Evolutionary conservation across 345 rosid genomes (phyloP), one percentile per base, ranked within the genome.

Genomic region (Boechera divaricarpa): DNA sequence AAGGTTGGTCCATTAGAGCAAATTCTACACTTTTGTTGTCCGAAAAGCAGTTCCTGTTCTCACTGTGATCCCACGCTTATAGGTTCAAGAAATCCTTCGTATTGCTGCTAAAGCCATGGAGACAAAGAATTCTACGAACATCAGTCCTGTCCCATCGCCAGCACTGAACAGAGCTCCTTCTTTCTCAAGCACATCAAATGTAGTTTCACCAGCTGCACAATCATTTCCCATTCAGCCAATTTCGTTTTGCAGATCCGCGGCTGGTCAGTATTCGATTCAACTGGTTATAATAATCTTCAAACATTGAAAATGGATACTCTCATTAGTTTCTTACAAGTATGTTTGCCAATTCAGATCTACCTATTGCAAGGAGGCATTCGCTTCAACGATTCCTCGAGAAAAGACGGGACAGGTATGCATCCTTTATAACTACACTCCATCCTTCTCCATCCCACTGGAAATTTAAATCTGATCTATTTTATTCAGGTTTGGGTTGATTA

Each of bases 361-460:
- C 98, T 56, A 83, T 90, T 42, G 87, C 97, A 39, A 88, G 98
- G 86, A 91, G 92, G 58, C 90, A 90, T 52, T 94, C 98, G 24
- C 93, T 94, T 75, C 98, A 90, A 81, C 83, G 88, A 24, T 94
- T 94, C 82, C 86, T 94, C 48, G 96, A 94, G 85, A 94, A 94
- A 80, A 87, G 97, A 26, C 81, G 90, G 6, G 97, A 91, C 90
- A 94, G 97, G 97, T 94, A 87, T 75, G 29, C 26, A 15, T 12
- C 63, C 60, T 24, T 16, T 33, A 29, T 10, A 16, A 51, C 15
- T 52, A 42, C 49, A 44, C 53, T 53, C 8, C 45, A 73, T 63
- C 7, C 15, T 42, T 73, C 45, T 62, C 47, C 35, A 64, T 44
- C 28, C 45, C 49, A 11, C 4, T 65, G 5, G 55, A 39, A 38